Evolutionary conservation across 768 basidiomycete species (phyloP).

Genomic region (Serendipita sp.): DNA sequence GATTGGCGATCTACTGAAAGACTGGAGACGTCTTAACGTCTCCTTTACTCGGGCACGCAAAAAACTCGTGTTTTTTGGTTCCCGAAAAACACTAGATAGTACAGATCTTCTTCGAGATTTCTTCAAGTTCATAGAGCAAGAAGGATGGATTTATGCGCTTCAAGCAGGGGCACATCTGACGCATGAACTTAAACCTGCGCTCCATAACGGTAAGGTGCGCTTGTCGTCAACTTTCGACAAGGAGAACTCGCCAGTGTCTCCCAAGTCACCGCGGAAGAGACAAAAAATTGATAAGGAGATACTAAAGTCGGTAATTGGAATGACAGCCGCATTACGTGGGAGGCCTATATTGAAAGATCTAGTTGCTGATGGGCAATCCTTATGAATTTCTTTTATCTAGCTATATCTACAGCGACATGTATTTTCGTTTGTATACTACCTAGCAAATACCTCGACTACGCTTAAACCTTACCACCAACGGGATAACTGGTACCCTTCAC

Average conservation of each 20-base stretch:
- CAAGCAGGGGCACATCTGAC: slow-evolving; percentile 34
- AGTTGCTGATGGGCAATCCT: background rate
- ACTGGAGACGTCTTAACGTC: slow-evolving; percentile 95
- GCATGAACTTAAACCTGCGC: slow-evolving; percentile 21
- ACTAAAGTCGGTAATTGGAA: background rate
- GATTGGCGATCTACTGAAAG: slow-evolving; percentile 86
- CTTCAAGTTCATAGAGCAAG: slow-evolving; percentile 55
- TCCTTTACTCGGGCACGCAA: slow-evolving; percentile 84
- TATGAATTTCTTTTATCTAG: background rate
- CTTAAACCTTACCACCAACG: no score
- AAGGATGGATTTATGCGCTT: slow-evolving; percentile 54
- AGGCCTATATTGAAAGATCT: slow-evolving; percentile 10
- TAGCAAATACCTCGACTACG: no score
- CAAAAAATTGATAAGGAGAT: slow-evolving; percentile 2
- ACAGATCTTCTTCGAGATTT: slow-evolving; percentile 55
- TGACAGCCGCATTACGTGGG: slow-evolving; percentile 8
- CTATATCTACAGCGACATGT: no score
- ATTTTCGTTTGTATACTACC: no score
- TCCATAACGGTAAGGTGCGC: background rate
- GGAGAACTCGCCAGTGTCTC: slow-evolving; percentile 1
- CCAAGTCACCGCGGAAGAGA: background rate
- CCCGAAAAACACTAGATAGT: slow-evolving; percentile 52
- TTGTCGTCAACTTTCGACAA: background rate
- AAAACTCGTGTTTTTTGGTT: slow-evolving; percentile 86
- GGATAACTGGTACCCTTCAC: no score